phyloP scores from a whole-genome alignment of 2,329 filamentous ascomycete species.

The Macrophomina phaseolina region DNA sequence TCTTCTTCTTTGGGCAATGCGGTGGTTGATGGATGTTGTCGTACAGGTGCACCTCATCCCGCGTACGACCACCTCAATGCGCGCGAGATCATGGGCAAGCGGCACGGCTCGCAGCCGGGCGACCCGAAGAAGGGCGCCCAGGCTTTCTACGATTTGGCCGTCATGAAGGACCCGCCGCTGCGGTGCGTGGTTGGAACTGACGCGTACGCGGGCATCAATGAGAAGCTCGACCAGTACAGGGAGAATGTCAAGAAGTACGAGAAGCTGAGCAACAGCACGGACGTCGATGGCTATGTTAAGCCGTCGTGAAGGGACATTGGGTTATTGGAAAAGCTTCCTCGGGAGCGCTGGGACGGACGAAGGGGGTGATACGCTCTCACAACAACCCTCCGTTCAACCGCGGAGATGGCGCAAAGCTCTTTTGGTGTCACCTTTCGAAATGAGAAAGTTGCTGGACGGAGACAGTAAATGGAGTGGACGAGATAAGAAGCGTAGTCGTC shows the following conservation, averaged over 20 bases:
- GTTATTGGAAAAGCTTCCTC: too few relatives aligned
- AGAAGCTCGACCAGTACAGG: slow-evolving; percentile 57
- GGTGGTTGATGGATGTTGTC: background rate
- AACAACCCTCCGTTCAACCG: too few relatives aligned
- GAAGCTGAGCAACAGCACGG: slow-evolving; percentile 56
- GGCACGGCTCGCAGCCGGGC: slow-evolving; percentile 54
- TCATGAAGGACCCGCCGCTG: slow-evolving; percentile 59
- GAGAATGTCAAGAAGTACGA: slow-evolving; percentile 59
- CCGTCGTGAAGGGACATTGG: background rate
- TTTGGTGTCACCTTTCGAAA: too few relatives aligned
- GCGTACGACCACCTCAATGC: slow-evolving; percentile 58
- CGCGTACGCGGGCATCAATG: slow-evolving; percentile 55
- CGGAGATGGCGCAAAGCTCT: too few relatives aligned
- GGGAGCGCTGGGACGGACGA: too few relatives aligned
- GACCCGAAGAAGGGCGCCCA: slow-evolving; percentile 58
- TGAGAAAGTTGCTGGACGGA: too few relatives aligned
- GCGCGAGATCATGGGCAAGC: slow-evolving; percentile 46
- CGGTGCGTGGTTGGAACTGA: slow-evolving; percentile 61
- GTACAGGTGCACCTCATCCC: slow-evolving; percentile 32
- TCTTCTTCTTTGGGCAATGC: background rate
- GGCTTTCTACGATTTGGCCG: slow-evolving; percentile 61
- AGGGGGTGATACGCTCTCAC: too few relatives aligned
- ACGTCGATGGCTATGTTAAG: slow-evolving; percentile 49
- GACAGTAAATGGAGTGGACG: too few relatives aligned
- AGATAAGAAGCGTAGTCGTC: too few relatives aligned